phyloP scores from a whole-genome alignment of 2,329 filamentous ascomycete genomes.

The Fusarium domesticum region DNA sequence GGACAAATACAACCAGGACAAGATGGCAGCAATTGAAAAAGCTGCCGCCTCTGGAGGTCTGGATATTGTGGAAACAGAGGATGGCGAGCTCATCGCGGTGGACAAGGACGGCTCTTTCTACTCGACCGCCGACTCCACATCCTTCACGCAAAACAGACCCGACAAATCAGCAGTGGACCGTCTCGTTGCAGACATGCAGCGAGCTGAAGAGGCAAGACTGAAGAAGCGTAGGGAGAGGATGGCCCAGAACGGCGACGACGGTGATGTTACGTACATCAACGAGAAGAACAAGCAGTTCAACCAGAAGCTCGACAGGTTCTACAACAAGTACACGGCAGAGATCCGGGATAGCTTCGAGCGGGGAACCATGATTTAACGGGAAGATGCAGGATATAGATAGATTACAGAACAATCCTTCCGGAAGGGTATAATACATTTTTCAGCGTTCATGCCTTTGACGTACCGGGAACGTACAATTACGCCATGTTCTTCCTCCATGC shows the following conservation, averaged over 20 bases:
- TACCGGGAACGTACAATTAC: slow-evolving; percentile 38
- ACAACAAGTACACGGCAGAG: slow-evolving; percentile 97
- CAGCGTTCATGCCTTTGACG: slow-evolving; percentile 25
- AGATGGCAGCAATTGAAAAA: slow-evolving; percentile 78
- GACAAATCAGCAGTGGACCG: slow-evolving; percentile 84
- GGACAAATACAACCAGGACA: slow-evolving; percentile 82
- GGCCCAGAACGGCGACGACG: slow-evolving; percentile 75
- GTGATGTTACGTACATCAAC: slow-evolving; percentile 98
- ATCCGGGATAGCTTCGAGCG: slow-evolving; percentile 97
- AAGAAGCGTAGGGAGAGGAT: slow-evolving; percentile 83
- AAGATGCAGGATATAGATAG: slow-evolving; percentile 4
- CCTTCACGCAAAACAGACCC: slow-evolving; percentile 81
- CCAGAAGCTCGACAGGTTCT: slow-evolving; percentile 91
- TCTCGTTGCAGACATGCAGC: slow-evolving; percentile 78
- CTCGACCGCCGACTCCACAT: slow-evolving; percentile 77
- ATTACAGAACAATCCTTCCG: slow-evolving; percentile 14
- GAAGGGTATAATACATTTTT: slow-evolving; percentile 34
- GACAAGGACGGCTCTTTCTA: slow-evolving; percentile 91
- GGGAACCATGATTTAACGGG: slow-evolving; percentile 80
- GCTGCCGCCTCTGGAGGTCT: slow-evolving; percentile 81
- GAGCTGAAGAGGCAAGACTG: slow-evolving; percentile 80
- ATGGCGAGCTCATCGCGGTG: slow-evolving; percentile 89
- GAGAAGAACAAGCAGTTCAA: slow-evolving; percentile 99
- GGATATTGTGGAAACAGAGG: slow-evolving; percentile 92
- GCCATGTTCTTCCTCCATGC: slow-evolving; percentile 91